A percentile compares a stretch with the other conserved stretches of the same genome.
phyloP scores from a whole-genome alignment of 192 early-diverging fungal genomes.

The Cetraspora pellucida region DNA sequence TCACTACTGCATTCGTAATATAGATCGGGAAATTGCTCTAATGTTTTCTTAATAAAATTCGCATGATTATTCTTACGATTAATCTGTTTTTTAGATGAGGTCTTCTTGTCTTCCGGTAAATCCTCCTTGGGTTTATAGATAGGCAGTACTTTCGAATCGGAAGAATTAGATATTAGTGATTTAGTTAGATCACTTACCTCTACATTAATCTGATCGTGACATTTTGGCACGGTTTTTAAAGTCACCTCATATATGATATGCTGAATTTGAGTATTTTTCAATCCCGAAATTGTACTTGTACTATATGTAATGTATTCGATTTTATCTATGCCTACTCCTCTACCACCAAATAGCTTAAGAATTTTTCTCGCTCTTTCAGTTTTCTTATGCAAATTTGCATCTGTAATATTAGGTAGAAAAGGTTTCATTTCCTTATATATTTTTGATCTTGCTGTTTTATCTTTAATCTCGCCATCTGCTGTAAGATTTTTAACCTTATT shows the following conservation, averaged over 20 bases:
- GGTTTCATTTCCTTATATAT: slow-evolving; percentile 23
- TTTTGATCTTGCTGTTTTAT: too few relatives aligned
- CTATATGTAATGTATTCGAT: slow-evolving; percentile 16
- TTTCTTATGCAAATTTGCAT: slow-evolving; percentile 12
- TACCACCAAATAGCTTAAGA: slow-evolving; percentile 13
- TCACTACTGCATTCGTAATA: slow-evolving; percentile 12
- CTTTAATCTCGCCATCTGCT: too few relatives aligned
- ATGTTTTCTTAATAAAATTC: slow-evolving; percentile 23
- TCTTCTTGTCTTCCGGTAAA: background rate
- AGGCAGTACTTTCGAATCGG: background rate
- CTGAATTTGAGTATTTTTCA: slow-evolving; percentile 15
- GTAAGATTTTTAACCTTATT: too few relatives aligned
- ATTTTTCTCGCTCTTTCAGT: slow-evolving; percentile 16
- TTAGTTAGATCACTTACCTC: slow-evolving; percentile 14
- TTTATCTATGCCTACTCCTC: slow-evolving; percentile 16
- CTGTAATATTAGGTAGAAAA: slow-evolving; percentile 23
- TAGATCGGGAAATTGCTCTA: slow-evolving; percentile 23
- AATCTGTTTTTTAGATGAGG: slow-evolving; percentile 9
- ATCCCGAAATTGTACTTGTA: slow-evolving; percentile 10
- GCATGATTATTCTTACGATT: background rate
- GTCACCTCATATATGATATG: slow-evolving; percentile 15
- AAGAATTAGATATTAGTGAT: background rate
- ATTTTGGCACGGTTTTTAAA: slow-evolving; percentile 16
- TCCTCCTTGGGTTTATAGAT: background rate
- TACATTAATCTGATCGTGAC: slow-evolving; percentile 13